Evolutionary conservation across 2,329 filamentous ascomycete species (phyloP), one percentile per base, ranked within the genome.

Genomic region (Neonectria punicea): DNA sequence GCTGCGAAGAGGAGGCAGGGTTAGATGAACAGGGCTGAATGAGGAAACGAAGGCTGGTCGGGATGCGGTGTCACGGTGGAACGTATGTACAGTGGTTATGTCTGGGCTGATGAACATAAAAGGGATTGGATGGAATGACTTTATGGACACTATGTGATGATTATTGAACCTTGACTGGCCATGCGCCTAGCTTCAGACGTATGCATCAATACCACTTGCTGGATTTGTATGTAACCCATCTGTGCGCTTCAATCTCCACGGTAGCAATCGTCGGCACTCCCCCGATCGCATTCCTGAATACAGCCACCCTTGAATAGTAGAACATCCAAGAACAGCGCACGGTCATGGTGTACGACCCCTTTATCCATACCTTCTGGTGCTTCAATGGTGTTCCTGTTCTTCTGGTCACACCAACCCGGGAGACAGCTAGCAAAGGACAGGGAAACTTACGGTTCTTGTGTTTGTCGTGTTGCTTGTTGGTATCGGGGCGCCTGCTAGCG

Each of bases 1-100:
- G 81, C 79, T 49, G 71, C 70, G 10, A 80, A 77, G 76, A 78
- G 79, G 63, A 73, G 79, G 13, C 78, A 80, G 56, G 70, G 65
- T 11, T 72, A 47, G 47, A 63, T 39, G 51, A 6, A 10, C 25
- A 43, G 4, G 14, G 5, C 18, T 18, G n/a, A 20, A 20, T 20
- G 39, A 18, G 36, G 36, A n/a, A 39, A n/a, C 6, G 14, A 39
- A 39, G 36, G 14, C 10, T 34, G 32, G 10, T 13, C 11, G 11
- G 32, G 32, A 34, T 34, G 32, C 32, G 32, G 32, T 34, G 36
- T 8, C 36, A n/a, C 36, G 14, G 16, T n/a, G 14, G 36, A 14
- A 39, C 7, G 14, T 3, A n/a, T 39, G 14, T n/a, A 39, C n/a
- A 39, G 14, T 39, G 14, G n/a, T 9, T 11, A 18, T 43, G 8